phyloP scores from a whole-genome alignment of 139 green algal species.

The Volvox africanus region DNA sequence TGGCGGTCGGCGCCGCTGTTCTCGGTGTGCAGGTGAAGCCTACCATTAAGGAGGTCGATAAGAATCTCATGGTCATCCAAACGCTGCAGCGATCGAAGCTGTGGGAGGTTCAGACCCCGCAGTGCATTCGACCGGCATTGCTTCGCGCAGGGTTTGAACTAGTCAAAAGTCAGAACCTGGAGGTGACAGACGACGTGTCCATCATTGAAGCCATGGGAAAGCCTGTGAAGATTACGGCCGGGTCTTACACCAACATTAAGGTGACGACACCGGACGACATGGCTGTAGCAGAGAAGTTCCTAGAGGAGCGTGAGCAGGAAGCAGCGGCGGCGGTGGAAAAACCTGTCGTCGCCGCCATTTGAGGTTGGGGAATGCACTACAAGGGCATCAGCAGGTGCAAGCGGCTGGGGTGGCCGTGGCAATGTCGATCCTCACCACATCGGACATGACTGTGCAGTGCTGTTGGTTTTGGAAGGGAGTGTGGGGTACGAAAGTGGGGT shows the following conservation, averaged over 20 bases:
- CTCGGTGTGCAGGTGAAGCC: slow-evolving; percentile 95
- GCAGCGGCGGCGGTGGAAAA: background rate
- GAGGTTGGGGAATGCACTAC: no score
- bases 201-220: slow-evolving; percentile 96
- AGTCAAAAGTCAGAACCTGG: slow-evolving; percentile 80
- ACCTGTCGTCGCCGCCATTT: no score
- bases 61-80: slow-evolving; percentile 78
- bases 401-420: no score
- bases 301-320: slow-evolving; percentile 65
- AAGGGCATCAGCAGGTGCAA: no score
- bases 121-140: slow-evolving; percentile 89
- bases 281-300: slow-evolving; percentile 85
- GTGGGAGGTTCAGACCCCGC: slow-evolving; percentile 98
- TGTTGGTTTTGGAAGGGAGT: no score
- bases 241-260: slow-evolving; percentile 99
- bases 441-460: no score
- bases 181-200: slow-evolving; percentile 98
- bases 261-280: slow-evolving; percentile 92
- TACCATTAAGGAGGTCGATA: slow-evolving; percentile 96
- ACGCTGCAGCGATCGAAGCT: slow-evolving; percentile 91
- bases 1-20: slow-evolving; percentile 89
- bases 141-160: slow-evolving; percentile 89
- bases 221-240: slow-evolving; percentile 92
- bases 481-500: no score
- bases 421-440: no score